A percentile compares a stretch with the other conserved stretches of the same genome.
phyloP scores from a whole-genome alignment of 768 basidiomycete species.

The Rhizopogon sp. region DNA sequence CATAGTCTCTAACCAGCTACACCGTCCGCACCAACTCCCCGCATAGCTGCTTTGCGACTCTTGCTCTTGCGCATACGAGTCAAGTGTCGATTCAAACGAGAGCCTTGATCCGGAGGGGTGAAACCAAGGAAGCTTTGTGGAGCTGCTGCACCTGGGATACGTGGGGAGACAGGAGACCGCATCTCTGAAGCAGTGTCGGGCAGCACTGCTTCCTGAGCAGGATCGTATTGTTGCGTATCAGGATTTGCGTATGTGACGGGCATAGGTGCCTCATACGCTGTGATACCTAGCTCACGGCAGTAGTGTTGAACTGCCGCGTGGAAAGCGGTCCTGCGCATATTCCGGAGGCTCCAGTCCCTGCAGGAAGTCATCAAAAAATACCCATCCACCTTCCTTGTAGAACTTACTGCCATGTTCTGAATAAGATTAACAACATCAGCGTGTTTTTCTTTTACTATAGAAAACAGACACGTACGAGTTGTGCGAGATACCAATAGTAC shows the following conservation, averaged over 20 bases:
- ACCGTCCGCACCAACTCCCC: conserved; percentile 23
- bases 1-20: neutral
- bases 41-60: conserved; percentile 28
- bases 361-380: conserved; percentile 4
- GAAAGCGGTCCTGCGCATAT: conserved; percentile 68
- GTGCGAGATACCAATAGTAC: conserved; percentile 61
- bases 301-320: conserved; percentile 74
- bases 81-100: conserved; percentile 4
- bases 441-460: neutral
- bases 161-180: conserved; percentile 38
- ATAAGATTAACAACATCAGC: conserved; percentile 5
- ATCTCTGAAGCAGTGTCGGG: conserved; percentile 35
- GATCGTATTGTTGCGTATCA: conserved; percentile 9
- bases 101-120: conserved; percentile 17
- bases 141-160: conserved; percentile 5
- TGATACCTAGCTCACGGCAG: conserved; percentile 64
- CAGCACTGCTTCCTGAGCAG: neutral
- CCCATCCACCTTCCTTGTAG: neutral
- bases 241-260: conserved; percentile 48
- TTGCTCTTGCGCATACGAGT: conserved; percentile 28
- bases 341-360: conserved; percentile 58
- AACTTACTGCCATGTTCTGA: conserved; percentile 32
- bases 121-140: conserved; percentile 22
- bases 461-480: conserved; percentile 37
- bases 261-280: conserved; percentile 51